Base-by-base conservation (phyloP, 2,329 filamentous ascomycete species). In the Fusarium nisikadoi region DNA sequence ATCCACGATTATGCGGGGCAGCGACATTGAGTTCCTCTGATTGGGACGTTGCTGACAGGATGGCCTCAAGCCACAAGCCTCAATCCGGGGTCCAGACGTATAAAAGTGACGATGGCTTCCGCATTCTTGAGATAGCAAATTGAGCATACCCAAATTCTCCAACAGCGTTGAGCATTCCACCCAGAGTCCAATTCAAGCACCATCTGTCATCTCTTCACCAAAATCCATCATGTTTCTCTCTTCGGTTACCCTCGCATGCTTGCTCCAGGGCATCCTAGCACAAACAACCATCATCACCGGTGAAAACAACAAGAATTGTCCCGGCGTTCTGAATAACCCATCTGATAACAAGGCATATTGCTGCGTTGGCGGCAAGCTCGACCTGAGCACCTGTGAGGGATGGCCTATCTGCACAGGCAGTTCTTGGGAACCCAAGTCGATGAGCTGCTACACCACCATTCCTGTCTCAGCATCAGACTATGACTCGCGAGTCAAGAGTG, bases 351-450 rank as follows among this genome's bases (percentile, higher is more conserved):
- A 52, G 8, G 23, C 19, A 1, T 65, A 70, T 17, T 70, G 67
- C n/a, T 70, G 67, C 41, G 23, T 70, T 8, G 66, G 66, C 4
- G 67, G 54, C 12, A 7, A 45, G 8, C 66, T 70, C 8, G 45
- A 66, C 8, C 43, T 70, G 17, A 70, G 66, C 36, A 66, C 54
- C 1, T 70, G 67, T 20, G 29, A 60, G 23, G 67, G 67, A 5
- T 70, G 66, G 67, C 67, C 65, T 8, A 52, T 70, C 19, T 70
- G 67, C 39, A 70, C 47, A 5, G 67, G 67, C 8, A 42, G 49
- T 17, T 43, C 60, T 10, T 27, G 53, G 38, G 16, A 49, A 20
- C 39, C 67, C 23, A 61, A 53, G 20, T n/a, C 65, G 3, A 16
- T 61, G 9, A 54, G 38, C 23, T 70, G 66, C 36, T 52, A 42